Percentiles rank a stretch among this genome's conserved stretches.
These are phyloP conservation scores for Gracilaria domingensis DNA, from an alignment of 23 red algal species.

Conservation along the genomic window DNA sequence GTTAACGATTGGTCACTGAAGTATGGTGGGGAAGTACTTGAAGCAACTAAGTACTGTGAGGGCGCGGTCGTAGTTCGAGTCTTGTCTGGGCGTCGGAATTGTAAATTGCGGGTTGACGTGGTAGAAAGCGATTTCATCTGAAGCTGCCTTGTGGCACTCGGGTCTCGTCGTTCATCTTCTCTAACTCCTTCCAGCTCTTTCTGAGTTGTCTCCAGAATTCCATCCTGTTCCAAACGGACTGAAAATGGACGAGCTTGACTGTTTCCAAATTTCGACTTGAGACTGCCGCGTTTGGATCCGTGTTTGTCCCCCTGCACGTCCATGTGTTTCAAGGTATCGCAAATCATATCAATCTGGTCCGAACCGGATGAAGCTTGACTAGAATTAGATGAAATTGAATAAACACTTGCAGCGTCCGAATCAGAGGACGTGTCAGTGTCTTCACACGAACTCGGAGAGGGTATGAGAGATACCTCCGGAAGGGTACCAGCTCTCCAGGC, in stretches of 20 bases:
- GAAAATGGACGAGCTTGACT: not conserved
- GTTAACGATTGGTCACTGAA: not conserved
- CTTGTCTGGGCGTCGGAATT: not conserved
- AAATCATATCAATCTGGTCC: not conserved
- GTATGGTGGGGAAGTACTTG: not conserved
- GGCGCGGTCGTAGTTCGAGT: not conserved
- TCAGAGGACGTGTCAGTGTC: not conserved
- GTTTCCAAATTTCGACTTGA: too few species aligned
- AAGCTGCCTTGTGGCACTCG: not conserved
- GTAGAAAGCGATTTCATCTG: not conserved
- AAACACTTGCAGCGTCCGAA: not conserved
- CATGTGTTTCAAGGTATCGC: slow-evolving; percentile 13
- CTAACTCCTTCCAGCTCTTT: not conserved
- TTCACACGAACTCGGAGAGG: slow-evolving; percentile 4
- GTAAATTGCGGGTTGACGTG: not conserved
- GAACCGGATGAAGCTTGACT: not conserved
- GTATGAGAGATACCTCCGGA: slow-evolving; percentile 12
- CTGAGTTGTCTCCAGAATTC: not conserved
- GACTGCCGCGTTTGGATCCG: too few species aligned
- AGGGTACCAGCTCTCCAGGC: slow-evolving; percentile 37
- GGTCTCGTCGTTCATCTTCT: not conserved
- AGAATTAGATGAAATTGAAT: not conserved
- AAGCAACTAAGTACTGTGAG: not conserved
- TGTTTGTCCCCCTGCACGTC: not conserved
- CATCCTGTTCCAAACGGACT: not conserved